A percentile compares a stretch with the other conserved stretches of the same genome.
Conservation (phyloP, 768 basidiomycete genomes). For the Collybiopsis luxurians region DNA sequence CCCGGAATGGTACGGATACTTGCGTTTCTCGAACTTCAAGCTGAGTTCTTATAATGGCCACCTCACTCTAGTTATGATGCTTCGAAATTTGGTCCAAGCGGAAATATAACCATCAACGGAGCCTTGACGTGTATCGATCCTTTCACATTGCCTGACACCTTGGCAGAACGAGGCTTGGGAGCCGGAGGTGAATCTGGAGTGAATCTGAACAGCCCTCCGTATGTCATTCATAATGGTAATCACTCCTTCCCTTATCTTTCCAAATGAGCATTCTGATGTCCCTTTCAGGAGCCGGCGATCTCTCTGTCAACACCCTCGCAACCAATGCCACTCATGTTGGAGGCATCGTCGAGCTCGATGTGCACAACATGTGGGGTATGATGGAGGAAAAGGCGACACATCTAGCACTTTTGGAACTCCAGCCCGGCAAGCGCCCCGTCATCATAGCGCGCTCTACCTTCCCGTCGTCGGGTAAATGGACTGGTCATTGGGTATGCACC, state of each 20-base stretch:
- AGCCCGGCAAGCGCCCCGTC: slow-evolving; percentile 65
- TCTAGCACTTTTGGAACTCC: slow-evolving; percentile 50
- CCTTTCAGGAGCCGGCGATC: slow-evolving; percentile 41
- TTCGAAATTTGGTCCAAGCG: slow-evolving; percentile 61
- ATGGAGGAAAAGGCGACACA: slow-evolving; percentile 71
- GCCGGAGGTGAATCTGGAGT: slow-evolving; percentile 45
- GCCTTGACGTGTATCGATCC: slow-evolving; percentile 45
- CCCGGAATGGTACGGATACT: slow-evolving; percentile 59
- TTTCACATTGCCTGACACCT: too few relatives aligned
- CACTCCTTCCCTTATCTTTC: neutral
- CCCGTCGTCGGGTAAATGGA: slow-evolving; percentile 65
- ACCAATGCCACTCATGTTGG: slow-evolving; percentile 70
- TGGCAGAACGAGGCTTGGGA: slow-evolving; percentile 37
- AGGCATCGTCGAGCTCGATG: slow-evolving; percentile 62
- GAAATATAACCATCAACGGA: slow-evolving; percentile 73
- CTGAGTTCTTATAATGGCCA: neutral
- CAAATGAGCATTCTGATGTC: slow-evolving; percentile 4
- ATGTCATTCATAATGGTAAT: slow-evolving; percentile 70
- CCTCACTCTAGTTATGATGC: slow-evolving; percentile 52
- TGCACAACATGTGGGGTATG: slow-evolving; percentile 69
- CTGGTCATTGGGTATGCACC: slow-evolving; percentile 63
- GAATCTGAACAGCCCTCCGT: slow-evolving; percentile 58
- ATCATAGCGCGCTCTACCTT: slow-evolving; percentile 70
- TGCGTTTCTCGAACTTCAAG: neutral
- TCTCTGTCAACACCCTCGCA: slow-evolving; percentile 57